Evolutionary conservation across 208 protist genomes (phyloP), one percentile per base, ranked within the genome.

Genomic region (Porcisia deanei): DNA sequence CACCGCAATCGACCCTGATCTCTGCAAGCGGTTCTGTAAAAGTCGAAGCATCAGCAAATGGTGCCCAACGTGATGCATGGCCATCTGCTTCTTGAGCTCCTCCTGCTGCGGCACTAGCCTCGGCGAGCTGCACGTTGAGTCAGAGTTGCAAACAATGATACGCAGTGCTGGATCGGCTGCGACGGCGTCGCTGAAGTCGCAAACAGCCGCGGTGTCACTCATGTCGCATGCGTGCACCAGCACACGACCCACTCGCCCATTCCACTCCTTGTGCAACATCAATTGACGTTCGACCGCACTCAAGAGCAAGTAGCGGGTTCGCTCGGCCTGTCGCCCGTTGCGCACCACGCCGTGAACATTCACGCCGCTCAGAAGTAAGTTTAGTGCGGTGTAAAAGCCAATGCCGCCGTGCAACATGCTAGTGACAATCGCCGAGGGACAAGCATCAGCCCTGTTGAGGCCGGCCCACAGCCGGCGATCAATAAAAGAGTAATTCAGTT

Each of bases 341-440:
- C 88, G 84, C 7, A 76, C 78, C 43, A 94, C 85, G 30, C 86
- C 90, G 75, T 91, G 88, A 22, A 94, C 90, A 57, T 91, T 94
- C 57, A 91, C 85, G 10, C 90, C 90, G 66, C 82, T 88, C 7
- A 94, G 79, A 53, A 94, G 74, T 37, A 94, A 79, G 58, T 90
- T 80, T 0, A 94, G 79, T 14, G 88, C 70, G 2, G 86, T 91
- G 76, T 92, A 94, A 72, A 94, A 94, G 69, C 90, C 90, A 59
- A 92, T 90, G 52, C 86, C 80, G 60, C 88, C 90, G 72, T 83
- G 86, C 25, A 86, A 91, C 0, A 94, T 73, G 41, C 85, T 85
- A 0, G 90, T 92, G 39, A 94, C 86, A 68, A 94, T 69, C 25
- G 88, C 87, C 0, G 88, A 88, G 22, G 90, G 90, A 7, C 82